Base-by-base conservation (phyloP, 176 grass and related monocot genomes). In the Phyllostachys edulis region DNA sequence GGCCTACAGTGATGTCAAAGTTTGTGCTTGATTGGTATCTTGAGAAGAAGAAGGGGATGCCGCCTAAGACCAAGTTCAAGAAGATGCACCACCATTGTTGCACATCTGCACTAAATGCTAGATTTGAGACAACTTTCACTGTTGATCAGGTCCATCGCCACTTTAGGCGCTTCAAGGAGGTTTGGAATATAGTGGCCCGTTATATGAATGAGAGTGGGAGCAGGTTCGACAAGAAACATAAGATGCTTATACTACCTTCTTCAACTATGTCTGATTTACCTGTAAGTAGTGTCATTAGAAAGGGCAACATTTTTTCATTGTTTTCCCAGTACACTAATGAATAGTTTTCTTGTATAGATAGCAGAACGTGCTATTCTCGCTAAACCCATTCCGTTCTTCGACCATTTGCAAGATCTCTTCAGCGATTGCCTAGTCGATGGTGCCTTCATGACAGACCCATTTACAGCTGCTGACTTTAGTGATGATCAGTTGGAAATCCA, bases 11-110 rank as follows among this genome's bases (percentile, higher is more conserved):
- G 21, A 90, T 90, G 79, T 90, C 88, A 29, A 90, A 86, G 59
- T 90, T 86, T 90, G 29, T 90, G 40, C 88, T 86, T 86, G 79
- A 82, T 59, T 90, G 84, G 88, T 90, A 90, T 73, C 88, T 90
- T 71, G 78, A 86, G 47, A 90, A 78, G 79, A 90, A 90, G 27
- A 86, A 78, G 59, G 78, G 40, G 51, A 82, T 90, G 88, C 88
- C 65, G 42, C 83, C 88, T 56, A 90, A 90, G 66, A 72, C 78
- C 73, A 86, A 86, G 49, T 86, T 90, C 73, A 90, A 90, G 79
- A 86, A 90, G 84, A 77, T 65, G 18, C 79, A 90, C 66, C 84
- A 86, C 61, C 21, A 73, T 67, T 82, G 68, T 69, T 90, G 79
- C 73, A 76, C 80, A 73, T 64, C 65, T 39, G 38, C 59, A 66